Conservation (phyloP, 805 yeast genomes). For the Kregervanrija delftensis region DNA sequence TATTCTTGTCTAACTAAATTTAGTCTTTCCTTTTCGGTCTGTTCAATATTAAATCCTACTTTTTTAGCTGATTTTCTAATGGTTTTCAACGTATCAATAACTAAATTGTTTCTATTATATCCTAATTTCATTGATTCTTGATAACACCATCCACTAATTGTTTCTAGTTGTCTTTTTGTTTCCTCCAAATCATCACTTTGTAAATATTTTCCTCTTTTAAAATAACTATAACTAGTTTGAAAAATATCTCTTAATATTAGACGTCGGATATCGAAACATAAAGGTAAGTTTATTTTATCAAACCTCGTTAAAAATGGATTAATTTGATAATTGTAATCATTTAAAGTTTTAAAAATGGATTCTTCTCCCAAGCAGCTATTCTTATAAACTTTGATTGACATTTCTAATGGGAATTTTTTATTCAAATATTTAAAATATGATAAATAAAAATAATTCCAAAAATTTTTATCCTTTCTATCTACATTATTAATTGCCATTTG, state of each 20-base stretch:
- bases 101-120: conserved; percentile 2
- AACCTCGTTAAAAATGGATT: conserved; percentile 26
- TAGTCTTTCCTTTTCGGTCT: neutral
- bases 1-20: neutral
- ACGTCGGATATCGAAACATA: conserved; percentile 12
- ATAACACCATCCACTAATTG: conserved; percentile 20
- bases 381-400: conserved; percentile 19
- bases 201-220: conserved; percentile 9
- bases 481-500: conserved; percentile 9
- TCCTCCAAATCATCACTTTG: conserved; percentile 8
- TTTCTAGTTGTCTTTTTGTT: conserved; percentile 9
- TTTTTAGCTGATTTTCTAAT: conserved; percentile 11
- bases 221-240: conserved; percentile 16
- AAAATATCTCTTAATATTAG: conserved; percentile 23
- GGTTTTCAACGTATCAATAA: conserved; percentile 16
- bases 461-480: conserved; percentile 13
- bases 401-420: conserved; percentile 17
- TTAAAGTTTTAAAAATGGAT: conserved; percentile 10
- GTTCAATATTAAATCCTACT: conserved; percentile 8
- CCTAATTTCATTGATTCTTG: conserved; percentile 13
- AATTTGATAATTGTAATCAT: conserved; percentile 9
- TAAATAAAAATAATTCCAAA: conserved; percentile 27
- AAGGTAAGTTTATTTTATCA: conserved; percentile 17
- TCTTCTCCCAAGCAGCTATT: conserved; percentile 3
- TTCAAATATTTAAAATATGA: conserved; percentile 26